Evolutionary conservation across 257 asterid genomes (phyloP).

Genomic region (Capsicum chinense): DNA sequence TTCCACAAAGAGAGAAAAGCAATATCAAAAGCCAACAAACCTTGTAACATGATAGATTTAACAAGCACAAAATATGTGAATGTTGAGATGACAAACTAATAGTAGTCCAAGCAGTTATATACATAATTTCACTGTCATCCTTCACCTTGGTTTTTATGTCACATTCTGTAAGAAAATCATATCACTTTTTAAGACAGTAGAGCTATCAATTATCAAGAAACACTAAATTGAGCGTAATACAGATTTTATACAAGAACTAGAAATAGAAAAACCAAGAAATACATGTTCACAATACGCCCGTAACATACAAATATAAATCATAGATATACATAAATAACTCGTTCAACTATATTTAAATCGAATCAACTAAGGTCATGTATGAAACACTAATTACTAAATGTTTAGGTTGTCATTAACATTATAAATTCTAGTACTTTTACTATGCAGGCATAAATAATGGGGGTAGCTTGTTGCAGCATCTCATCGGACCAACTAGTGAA

Average conservation of each 20-base stretch:
- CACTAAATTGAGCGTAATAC: background rate
- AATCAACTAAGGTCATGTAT: background rate
- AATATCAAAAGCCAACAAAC: conserved; percentile 94
- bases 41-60: conserved; percentile 87
- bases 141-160: conserved; percentile 61
- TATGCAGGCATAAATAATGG: no score
- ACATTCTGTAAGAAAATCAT: conserved; percentile 29
- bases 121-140: conserved; percentile 69
- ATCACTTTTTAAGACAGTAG: background rate
- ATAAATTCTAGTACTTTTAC: no score
- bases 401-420: no score
- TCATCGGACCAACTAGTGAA: no score
- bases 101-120: conserved; percentile 75
- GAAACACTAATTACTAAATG: background rate
- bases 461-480: no score
- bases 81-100: conserved; percentile 81
- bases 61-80: conserved; percentile 91
- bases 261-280: conserved; percentile 11
- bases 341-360: background rate
- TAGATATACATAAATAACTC: background rate
- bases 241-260: background rate
- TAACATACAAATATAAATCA: background rate
- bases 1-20: conserved; percentile 92
- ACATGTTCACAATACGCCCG: background rate
- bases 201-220: conserved; percentile 13